Base-by-base conservation (phyloP, 192 early-diverging fungal genomes). In the Rhizophagus clarus region DNA sequence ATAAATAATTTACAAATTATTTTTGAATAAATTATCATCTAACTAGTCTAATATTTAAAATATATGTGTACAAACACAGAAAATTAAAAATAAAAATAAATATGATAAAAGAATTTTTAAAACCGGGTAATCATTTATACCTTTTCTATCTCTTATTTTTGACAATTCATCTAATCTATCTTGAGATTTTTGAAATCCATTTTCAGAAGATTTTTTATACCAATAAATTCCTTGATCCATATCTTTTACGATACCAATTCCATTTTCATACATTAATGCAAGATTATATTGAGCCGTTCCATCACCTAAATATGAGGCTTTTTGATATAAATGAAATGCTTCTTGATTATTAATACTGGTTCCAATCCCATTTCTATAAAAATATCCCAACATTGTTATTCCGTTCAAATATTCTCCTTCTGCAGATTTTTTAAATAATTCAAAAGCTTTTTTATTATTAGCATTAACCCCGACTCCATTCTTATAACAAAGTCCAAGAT, bases 401-500 rank as follows among this genome's bases (percentile, higher is more conserved):
- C 17, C 51, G 7, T 22, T 56, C 17, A 56, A 56, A 56, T 56
- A 56, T 20, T 56, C 51, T 6, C 51, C 51, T 56, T 56, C 20
- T 20, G 51, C 51, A 22, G 51, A 56, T 56, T 56, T 17, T 56
- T 56, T 22, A 22, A 56, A 56, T 34, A 68, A 34, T 31, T 68
- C 11, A 68, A 31, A 68, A 10, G 26, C 14, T 68, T 28, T 34
- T 68, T 29, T 68, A 68, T 28, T 26, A 34, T 68, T 22, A 4
- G 1, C 4, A 88, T 86, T 31, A 85, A 85, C 20, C 22, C 51
- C 51, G 4, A 56, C 6, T 22, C 51, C 51, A 56, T 56, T 56
- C 20, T 56, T 56, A 72, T 89, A 91, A 66, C 90, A 91, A 68
- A 88, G 89, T 0, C 90, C 90, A 47, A 91, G 81, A 29, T 86